Evolutionary conservation across 2,329 filamentous ascomycete genomes (phyloP), one percentile per base, ranked within the genome.

Genomic region (Trichoderma sp.): DNA sequence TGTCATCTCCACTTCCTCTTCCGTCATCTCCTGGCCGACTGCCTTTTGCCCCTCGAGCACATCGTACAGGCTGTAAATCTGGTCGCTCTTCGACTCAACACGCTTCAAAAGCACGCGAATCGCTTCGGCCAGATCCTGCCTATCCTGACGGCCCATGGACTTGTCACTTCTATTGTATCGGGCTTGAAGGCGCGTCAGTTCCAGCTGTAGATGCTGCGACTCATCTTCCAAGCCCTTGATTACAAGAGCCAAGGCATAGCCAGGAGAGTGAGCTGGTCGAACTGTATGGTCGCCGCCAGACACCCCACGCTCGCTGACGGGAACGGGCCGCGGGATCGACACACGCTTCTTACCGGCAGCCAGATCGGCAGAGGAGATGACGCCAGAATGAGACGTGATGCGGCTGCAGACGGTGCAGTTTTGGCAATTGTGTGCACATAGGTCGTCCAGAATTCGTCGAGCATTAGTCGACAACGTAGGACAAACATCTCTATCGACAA

Each of bases 211-310:
- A 77, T 96, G 92, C 14, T 86, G 85, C 56, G 94, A 86, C 78
- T 97, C 94, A 76, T 96, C 93, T 73, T 92, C 85, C 4, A 96
- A 83, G 8, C 89, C 87, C 80, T 96, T 96, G 77, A 97, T 90
- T 27, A 97, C 92, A n/a, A 90, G 88, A 8, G 92, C 91, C 29
- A 97, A 87, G 11, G 93, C 93, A 55, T 90, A 81, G 5, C 87
- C 88, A 0, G 93, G 93, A 1, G 88, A 82, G 75, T 92, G 90
- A 1, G 90, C 85, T 6, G 91, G 89, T 5, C 91, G 89, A 74
- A 90, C 82, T 1, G 87, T 90, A 2, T 81, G 80, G 60, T 87
- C 84, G 52, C 87, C 85, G 27, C 74, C 72, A 10, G 74, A 82
- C 13, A 85, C 82, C 55, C 86, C 84, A 79, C 78, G 88, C 77